A percentile compares a stretch with the other conserved stretches of the same genome.
These are phyloP conservation scores for Pseudotsuga menziesii DNA, from an alignment of 75 land plant species.

Conservation along the genomic window DNA sequence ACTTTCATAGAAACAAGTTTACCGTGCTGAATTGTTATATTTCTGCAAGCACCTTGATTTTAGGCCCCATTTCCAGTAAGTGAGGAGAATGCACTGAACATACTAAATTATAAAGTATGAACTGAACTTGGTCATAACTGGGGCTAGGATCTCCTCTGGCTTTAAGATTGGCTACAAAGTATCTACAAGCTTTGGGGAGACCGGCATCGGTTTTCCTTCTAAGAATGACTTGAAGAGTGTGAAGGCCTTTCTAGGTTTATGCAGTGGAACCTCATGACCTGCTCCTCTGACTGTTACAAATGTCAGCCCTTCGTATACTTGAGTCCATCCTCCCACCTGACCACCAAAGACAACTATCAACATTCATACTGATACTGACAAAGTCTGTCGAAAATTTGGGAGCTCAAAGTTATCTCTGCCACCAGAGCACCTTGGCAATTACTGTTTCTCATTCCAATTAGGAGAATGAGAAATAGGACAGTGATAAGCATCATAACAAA, in stretches of 20 bases:
- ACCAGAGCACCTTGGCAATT: background rate
- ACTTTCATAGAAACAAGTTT: no score
- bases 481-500: background rate
- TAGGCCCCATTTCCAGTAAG: no score
- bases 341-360: background rate
- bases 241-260: slow-evolving; percentile 71
- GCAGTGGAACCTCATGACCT: slow-evolving; percentile 91
- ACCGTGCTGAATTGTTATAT: no score
- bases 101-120: no score
- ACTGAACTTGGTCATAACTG: no score
- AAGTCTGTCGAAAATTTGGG: background rate
- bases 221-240: slow-evolving; percentile 68
- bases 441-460: background rate
- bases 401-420: background rate
- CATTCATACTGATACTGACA: background rate
- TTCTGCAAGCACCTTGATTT: no score
- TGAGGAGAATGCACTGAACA: no score
- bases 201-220: slow-evolving; percentile 57
- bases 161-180: no score
- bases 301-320: slow-evolving; percentile 79
- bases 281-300: slow-evolving; percentile 78
- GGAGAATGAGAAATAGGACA: background rate
- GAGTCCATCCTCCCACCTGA: slow-evolving; percentile 88
- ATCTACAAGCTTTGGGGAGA: background rate
- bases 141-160: no score